Evolutionary conservation across 2,329 filamentous ascomycete species (phyloP), one percentile per base, ranked within the genome.

Genomic region (Diaporthe citriasiana): DNA sequence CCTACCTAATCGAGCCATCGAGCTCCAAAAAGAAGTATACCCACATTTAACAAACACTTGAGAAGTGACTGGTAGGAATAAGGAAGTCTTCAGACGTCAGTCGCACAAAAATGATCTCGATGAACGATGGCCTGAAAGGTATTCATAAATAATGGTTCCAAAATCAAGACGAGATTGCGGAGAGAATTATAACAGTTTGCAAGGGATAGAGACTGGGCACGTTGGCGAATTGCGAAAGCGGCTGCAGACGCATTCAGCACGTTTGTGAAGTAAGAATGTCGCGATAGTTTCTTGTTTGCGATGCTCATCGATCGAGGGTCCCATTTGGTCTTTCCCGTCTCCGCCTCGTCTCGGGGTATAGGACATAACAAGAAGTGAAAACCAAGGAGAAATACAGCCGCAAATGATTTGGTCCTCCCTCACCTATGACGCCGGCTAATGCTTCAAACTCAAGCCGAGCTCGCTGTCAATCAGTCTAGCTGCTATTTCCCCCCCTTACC

Each of bases 401-500:
- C 63, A 47, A 74, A 74, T 66, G 72, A 40, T 65, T 66, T 65
- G 53, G 45, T 73, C 70, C 70, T 42, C 71, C 71, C 56, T 70
- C 55, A 73, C 71, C 71, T 51, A 50, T 55, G 71, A 74, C 73
- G 73, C 73, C 73, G 73, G 73, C 65, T 71, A 12, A 74, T 74
- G 73, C 73, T 70, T 69, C 38, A 63, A 69, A 55, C 59, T 57
- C 71, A 63, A 73, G 70, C 65, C 73, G 73, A 73, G 69, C 65
- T 73, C 50, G 73, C 73, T 74, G 69, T 71, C 69, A 51, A 51
- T 74, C 73, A 73, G 73, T 74, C 73, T 74, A 74, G 56, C 73
- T 73, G 71, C 72, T 71, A 70, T 66, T 73, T 56, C 66, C 63
- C 70, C 70, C 65, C 70, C 70, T 74, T 74, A 74, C 73, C 73